These are phyloP conservation scores for Zalaria obscura DNA, from an alignment of 2,329 filamentous ascomycete species.

Conservation along the genomic window DNA sequence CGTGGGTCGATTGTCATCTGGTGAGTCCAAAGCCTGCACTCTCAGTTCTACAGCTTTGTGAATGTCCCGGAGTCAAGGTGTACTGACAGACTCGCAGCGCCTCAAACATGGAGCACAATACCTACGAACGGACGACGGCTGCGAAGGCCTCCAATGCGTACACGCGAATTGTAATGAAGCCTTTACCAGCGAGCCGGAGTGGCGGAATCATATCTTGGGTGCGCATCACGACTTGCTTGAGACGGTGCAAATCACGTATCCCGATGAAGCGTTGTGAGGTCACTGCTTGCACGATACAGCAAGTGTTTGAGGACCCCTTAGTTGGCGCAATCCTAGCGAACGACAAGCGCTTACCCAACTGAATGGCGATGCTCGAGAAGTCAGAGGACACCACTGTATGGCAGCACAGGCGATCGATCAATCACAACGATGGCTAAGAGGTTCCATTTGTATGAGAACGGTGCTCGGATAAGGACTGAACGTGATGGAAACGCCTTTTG, in stretches of 20 bases:
- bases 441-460: too few species aligned
- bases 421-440: too few species aligned
- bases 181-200: constrained; percentile 10
- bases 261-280: too few species aligned
- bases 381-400: too few species aligned
- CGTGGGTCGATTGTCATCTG: constrained; percentile 3
- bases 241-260: neutral
- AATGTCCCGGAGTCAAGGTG: too few species aligned
- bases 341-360: too few species aligned
- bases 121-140: neutral
- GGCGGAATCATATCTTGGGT: constrained; percentile 11
- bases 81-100: neutral
- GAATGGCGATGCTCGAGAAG: too few species aligned
- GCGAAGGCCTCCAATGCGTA: constrained; percentile 7
- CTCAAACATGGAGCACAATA: neutral
- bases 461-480: too few species aligned
- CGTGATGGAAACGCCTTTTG: too few species aligned
- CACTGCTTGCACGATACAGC: too few species aligned
- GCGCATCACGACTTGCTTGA: constrained; percentile 13
- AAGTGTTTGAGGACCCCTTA: neutral
- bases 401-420: too few species aligned
- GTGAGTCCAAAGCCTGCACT: neutral
- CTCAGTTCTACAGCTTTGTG: too few species aligned
- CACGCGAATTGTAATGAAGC: constrained; percentile 11
- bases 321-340: neutral